These are phyloP conservation scores for Ocimum tenuiflorum DNA, from an alignment of 257 asterid genomes.

Conservation along the genomic window DNA sequence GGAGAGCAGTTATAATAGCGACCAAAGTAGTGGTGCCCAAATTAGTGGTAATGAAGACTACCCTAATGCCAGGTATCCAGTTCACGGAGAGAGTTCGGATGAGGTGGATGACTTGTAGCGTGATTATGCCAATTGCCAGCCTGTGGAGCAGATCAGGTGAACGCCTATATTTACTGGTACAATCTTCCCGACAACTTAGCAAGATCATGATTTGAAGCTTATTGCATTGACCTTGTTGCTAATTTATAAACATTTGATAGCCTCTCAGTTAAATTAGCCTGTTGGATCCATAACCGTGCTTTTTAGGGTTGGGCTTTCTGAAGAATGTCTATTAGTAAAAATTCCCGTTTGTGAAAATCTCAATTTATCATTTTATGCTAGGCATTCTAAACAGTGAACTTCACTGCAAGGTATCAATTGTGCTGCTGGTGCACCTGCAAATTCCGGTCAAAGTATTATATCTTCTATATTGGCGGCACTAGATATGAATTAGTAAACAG, in stretches of 20 bases:
- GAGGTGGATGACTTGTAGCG: conserved; percentile 39
- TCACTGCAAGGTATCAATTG: conserved; percentile 6
- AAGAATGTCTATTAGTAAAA: background rate
- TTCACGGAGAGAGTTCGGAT: conserved; percentile 46
- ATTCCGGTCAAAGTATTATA: background rate
- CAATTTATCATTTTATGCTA: background rate
- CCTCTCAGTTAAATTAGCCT: background rate
- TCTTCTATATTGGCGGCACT: background rate
- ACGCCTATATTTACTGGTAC: conserved; percentile 17
- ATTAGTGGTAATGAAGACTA: conserved; percentile 45
- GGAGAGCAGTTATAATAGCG: conserved; percentile 50
- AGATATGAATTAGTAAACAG: conserved; percentile 1
- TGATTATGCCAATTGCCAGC: background rate
- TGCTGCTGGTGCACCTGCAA: background rate
- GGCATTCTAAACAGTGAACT: background rate
- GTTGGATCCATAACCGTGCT: background rate
- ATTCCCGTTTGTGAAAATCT: background rate
- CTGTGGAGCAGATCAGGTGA: background rate
- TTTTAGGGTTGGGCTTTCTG: conserved; percentile 9
- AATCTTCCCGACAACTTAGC: background rate
- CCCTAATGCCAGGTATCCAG: conserved; percentile 24
- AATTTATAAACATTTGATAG: background rate
- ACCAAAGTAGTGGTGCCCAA: conserved; percentile 24
- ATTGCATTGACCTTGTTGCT: background rate
- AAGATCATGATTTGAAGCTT: background rate